A percentile compares a stretch with the other conserved stretches of the same genome.
phyloP scores from a whole-genome alignment of 1,284 basidiomycete genomes.

The Cryptococcus hybrid region DNA sequence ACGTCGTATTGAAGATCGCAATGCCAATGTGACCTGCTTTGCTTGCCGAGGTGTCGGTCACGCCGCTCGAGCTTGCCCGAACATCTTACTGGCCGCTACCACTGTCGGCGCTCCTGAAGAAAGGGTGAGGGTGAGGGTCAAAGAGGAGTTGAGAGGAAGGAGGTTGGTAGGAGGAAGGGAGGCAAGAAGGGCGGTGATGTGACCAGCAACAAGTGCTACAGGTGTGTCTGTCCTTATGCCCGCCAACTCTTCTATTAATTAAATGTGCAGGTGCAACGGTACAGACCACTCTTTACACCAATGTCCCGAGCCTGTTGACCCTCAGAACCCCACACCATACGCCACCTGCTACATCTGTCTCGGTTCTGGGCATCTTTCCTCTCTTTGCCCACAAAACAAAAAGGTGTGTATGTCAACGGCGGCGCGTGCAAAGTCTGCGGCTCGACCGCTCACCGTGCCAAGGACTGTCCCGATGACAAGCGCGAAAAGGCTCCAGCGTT shows the following conservation, averaged over 20 bases:
- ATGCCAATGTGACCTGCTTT: conserved; percentile 70
- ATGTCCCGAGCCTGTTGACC: conserved; percentile 67
- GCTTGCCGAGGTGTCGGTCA: conserved; percentile 85
- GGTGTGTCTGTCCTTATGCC: conserved; percentile 55
- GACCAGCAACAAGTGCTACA: conserved; percentile 73
- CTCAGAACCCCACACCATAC: conserved; percentile 71
- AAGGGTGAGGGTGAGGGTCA: conserved; percentile 11
- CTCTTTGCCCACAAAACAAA: conserved; percentile 72
- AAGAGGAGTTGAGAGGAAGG: conserved; percentile 30
- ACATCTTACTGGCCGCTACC: conserved; percentile 45
- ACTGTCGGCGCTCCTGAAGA: conserved; percentile 1
- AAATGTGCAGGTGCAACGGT: conserved; percentile 70
- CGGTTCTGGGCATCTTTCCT: too few relatives aligned
- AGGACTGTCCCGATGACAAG: conserved; percentile 63
- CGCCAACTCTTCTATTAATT: neutral
- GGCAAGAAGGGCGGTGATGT: conserved; percentile 43
- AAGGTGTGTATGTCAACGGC: conserved; percentile 85
- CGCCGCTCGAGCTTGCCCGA: conserved; percentile 77
- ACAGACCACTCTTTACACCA: conserved; percentile 70
- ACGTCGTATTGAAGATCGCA: conserved; percentile 64
- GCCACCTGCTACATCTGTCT: conserved; percentile 91
- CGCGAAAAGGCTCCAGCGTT: conserved; percentile 52
- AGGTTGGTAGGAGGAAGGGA: conserved; percentile 33
- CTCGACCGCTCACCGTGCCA: conserved; percentile 78
- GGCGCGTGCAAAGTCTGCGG: conserved; percentile 86